Evolutionary conservation across 2,329 filamentous ascomycete species (phyloP).

Genomic region (Chrysoporthe austroafricana): DNA sequence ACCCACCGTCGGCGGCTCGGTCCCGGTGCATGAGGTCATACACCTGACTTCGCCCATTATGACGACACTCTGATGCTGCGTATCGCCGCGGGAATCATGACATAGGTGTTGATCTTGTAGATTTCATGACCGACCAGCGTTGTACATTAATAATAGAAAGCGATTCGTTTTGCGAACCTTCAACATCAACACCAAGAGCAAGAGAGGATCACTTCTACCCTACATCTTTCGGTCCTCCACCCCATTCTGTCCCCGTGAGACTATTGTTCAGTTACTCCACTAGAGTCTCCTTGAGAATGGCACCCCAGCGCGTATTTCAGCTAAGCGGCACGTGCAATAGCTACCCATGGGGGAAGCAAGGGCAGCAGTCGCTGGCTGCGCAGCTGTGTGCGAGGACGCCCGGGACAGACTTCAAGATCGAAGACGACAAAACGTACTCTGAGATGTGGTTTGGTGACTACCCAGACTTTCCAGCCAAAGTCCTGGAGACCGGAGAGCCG

Average conservation of each 20-base stretch:
- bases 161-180: not conserved
- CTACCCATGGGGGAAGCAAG: constrained; percentile 74
- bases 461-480: constrained; percentile 68
- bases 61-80: constrained; percentile 12
- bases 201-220: not conserved
- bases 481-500: constrained; percentile 64
- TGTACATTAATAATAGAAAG: not conserved
- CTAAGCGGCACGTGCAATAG: constrained; percentile 56
- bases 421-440: constrained; percentile 65
- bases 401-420: constrained; percentile 63
- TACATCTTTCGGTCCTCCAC: too few species aligned
- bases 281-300: constrained; percentile 6
- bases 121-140: not conserved
- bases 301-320: constrained; percentile 44
- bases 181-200: not conserved
- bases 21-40: constrained; percentile 14
- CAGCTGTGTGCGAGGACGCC: constrained; percentile 68
- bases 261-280: too few species aligned
- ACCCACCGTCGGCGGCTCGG: constrained; percentile 10
- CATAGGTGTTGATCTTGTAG: not conserved
- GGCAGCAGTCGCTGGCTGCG: constrained; percentile 67
- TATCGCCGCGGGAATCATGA: not conserved
- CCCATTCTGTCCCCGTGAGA: not conserved
- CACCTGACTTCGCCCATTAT: not conserved
- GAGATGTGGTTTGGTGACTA: constrained; percentile 81